phyloP scores from a whole-genome alignment of 345 rosid species.

The Trapa bicornis region DNA sequence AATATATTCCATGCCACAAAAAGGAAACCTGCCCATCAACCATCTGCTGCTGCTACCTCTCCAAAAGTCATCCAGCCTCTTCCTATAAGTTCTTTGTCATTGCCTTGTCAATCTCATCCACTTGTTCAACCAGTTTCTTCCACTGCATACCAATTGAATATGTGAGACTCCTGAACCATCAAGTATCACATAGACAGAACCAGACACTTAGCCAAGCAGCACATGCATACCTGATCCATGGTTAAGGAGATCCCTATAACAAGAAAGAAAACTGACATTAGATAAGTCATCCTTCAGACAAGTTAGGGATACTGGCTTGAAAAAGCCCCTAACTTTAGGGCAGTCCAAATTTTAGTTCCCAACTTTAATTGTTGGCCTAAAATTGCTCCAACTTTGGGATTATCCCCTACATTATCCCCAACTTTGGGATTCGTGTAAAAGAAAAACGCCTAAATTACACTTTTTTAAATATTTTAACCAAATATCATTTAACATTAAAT shows the following conservation, averaged over 20 bases:
- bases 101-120: slow-evolving; percentile 54
- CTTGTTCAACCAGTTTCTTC: slow-evolving; percentile 46
- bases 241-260: slow-evolving; percentile 62
- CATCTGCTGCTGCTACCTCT: neutral
- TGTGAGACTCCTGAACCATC: neutral
- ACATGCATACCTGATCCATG: slow-evolving; percentile 58
- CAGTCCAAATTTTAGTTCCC: too few species aligned
- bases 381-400: too few species aligned
- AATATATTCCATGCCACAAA: neutral
- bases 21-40: neutral
- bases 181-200: neutral
- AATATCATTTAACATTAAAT: too few species aligned
- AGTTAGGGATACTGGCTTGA: too few species aligned
- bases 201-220: neutral
- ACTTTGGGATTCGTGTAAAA: too few species aligned
- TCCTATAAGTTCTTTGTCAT: slow-evolving; percentile 10
- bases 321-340: too few species aligned
- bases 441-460: too few species aligned
- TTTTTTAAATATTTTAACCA: too few species aligned
- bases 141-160: slow-evolving; percentile 31
- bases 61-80: neutral
- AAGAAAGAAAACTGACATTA: slow-evolving; percentile 1
- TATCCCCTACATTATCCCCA: too few species aligned
- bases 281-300: too few species aligned
- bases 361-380: too few species aligned